These are phyloP conservation scores for Penicillium coffeae DNA, from an alignment of 495 filamentous ascomycete genomes.

Conservation along the genomic window DNA sequence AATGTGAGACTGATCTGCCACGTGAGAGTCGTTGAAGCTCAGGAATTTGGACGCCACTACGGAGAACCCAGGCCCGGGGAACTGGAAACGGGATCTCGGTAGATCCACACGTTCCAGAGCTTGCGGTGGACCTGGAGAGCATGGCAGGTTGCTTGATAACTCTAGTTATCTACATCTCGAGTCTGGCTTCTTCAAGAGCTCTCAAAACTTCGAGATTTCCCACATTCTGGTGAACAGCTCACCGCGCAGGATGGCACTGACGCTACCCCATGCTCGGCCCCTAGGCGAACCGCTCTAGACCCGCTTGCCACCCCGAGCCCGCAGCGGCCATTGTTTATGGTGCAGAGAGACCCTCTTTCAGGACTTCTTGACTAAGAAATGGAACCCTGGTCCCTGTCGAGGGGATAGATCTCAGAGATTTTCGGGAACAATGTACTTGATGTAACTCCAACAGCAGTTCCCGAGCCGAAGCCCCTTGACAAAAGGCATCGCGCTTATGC, in stretches of 20 bases:
- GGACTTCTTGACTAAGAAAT: neutral
- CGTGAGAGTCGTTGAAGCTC: slow-evolving; percentile 15
- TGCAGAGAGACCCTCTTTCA: neutral
- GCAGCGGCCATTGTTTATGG: neutral
- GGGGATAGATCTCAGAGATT: no score
- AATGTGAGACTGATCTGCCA: slow-evolving; percentile 13
- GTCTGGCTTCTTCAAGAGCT: neutral
- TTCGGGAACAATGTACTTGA: neutral
- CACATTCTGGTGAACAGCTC: neutral
- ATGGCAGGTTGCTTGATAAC: slow-evolving; percentile 9
- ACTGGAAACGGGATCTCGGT: slow-evolving; percentile 25
- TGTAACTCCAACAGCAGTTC: neutral
- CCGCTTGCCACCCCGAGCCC: neutral
- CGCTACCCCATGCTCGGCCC: slow-evolving; percentile 1
- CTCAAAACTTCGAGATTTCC: neutral
- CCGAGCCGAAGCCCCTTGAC: neutral
- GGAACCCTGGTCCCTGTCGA: neutral
- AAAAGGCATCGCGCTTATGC: neutral
- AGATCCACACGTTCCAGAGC: slow-evolving; percentile 24
- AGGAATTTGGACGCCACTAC: slow-evolving; percentile 13
- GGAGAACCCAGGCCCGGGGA: slow-evolving; percentile 17
- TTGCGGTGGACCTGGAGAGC: slow-evolving; percentile 16
- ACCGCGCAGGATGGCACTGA: slow-evolving; percentile 1
- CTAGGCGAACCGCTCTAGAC: slow-evolving; percentile 6
- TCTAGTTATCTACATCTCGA: neutral